These are phyloP conservation scores for Lavandula angustifolia DNA, from an alignment of 257 asterid genomes.

Conservation along the genomic window DNA sequence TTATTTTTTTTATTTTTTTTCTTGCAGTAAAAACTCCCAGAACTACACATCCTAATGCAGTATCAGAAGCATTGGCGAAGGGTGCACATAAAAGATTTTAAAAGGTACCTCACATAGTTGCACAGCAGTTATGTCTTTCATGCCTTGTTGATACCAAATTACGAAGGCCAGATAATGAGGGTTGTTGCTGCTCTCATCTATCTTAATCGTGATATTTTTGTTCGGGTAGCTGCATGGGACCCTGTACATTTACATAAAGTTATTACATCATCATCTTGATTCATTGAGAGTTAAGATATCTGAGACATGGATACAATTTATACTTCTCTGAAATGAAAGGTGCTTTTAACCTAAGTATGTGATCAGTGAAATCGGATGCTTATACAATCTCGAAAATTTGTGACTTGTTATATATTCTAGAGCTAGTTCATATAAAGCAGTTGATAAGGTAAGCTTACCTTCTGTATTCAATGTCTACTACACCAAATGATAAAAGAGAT, in stretches of 20 bases:
- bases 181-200: constrained; percentile 65
- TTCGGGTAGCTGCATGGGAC: constrained; percentile 76
- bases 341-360: not conserved
- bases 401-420: too few relatives aligned
- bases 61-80: not conserved
- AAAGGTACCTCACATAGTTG: constrained; percentile 76
- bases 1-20: too few relatives aligned
- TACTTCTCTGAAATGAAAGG: not conserved
- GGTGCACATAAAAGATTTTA: constrained; percentile 2
- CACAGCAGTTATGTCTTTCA: constrained; percentile 69
- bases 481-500: constrained; percentile 56
- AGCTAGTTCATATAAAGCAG: too few relatives aligned
- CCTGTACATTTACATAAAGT: constrained; percentile 42
- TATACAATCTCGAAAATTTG: too few relatives aligned
- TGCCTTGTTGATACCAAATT: constrained; percentile 80
- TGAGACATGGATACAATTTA: not conserved
- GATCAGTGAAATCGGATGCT: not conserved
- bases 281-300: not conserved
- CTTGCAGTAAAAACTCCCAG: not conserved
- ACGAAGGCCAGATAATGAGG: constrained; percentile 80
- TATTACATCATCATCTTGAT: not conserved
- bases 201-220: constrained; percentile 67
- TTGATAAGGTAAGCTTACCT: constrained; percentile 40
- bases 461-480: constrained; percentile 62
- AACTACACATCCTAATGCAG: not conserved